Percentiles rank a stretch among this genome's conserved stretches.
phyloP scores from a whole-genome alignment of 2,329 filamentous ascomycete genomes.

The Coniochaeta sp. region DNA sequence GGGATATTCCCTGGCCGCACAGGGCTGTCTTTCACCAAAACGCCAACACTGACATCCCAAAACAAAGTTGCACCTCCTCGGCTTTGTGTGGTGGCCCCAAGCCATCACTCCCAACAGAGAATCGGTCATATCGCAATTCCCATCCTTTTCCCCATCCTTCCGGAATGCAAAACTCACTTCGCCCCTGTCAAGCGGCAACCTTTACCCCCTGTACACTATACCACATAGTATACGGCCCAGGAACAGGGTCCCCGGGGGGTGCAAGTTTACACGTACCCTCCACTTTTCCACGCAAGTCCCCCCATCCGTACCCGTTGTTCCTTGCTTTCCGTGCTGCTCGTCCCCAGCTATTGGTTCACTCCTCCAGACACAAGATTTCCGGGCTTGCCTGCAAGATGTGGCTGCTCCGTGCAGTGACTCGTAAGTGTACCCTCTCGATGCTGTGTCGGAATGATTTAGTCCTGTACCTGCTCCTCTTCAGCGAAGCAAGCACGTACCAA shows the following conservation, averaged over 20 bases:
- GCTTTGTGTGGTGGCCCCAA: neutral
- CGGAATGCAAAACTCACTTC: slow-evolving; percentile 1
- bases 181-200: neutral
- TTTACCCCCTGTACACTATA: neutral
- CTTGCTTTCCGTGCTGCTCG: neutral
- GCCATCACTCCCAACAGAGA: neutral
- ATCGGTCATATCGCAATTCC: slow-evolving; percentile 1
- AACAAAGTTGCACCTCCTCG: neutral
- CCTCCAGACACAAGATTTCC: neutral
- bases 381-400: neutral
- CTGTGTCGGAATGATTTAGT: neutral
- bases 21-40: neutral
- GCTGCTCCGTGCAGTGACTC: neutral
- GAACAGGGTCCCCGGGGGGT: neutral
- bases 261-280: neutral
- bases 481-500: neutral
- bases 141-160: slow-evolving; percentile 6
- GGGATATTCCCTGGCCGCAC: neutral
- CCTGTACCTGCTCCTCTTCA: too few species aligned
- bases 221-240: too few species aligned
- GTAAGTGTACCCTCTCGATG: neutral
- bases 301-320: neutral
- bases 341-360: too few species aligned
- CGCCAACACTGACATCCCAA: neutral
- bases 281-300: neutral